Base-by-base conservation (phyloP, 371 early-diverging fungal genomes). In the Apophysomyces ossiformis region DNA sequence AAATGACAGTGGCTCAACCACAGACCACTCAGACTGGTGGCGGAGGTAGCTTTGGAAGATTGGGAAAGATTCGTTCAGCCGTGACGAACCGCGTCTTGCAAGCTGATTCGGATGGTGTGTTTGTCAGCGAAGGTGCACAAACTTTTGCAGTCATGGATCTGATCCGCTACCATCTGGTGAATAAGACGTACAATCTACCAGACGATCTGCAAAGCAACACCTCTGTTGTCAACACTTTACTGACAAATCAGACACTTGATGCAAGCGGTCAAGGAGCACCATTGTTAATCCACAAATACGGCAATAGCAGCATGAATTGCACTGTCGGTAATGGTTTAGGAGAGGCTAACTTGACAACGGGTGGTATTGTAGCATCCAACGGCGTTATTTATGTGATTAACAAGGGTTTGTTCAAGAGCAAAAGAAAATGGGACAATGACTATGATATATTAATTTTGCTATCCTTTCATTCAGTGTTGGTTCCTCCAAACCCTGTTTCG, bases 351-450 rank as follows among this genome's bases (percentile, higher is more conserved):
- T 71, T 76, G 4, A 65, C 72, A 2, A 35, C 57, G 5, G 64
- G 66, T 11, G 77, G 76, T 64, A 67, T 81, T 36, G 61, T 64
- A 1, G 75, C 78, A 15, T 71, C 72, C 8, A 81, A 81, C 61
- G 82, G 82, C n/a, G 67, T 73, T 26, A 57, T 76, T 11, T 77
- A 81, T 41, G 63, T 79, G 9, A 71, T 79, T 58, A 71, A 79
- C 56, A 69, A 73, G 39, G 67, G 79, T 79, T 70, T 60, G 61
- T 12, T 56, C 11, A 46, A 7, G 15, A 58, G 58, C n/a, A 4
- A 66, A 18, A 32, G 2, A 26, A 26, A 26, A 26, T 26, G 32
- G 32, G 32, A 26, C 32, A 26, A 26, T 26, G 32, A 6, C 7
- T 4, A 9, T 50, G 54, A 46, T 0, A 50, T 16, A 16, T 36